phyloP scores from a whole-genome alignment of 2,329 filamentous ascomycete species.

The Pseudogymnoascus sp. region DNA sequence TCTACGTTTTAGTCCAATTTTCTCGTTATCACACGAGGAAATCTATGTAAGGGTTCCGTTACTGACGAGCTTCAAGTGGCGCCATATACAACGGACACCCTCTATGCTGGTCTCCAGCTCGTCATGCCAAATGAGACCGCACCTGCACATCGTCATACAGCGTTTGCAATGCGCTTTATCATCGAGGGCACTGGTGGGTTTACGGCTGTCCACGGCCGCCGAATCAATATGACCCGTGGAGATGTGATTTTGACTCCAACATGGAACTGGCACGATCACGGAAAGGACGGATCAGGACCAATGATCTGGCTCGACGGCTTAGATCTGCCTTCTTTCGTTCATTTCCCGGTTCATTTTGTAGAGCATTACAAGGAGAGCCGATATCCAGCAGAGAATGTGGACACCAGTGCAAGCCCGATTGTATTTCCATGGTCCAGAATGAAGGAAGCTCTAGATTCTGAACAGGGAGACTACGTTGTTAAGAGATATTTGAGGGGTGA shows the following conservation, averaged over 20 bases:
- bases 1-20: too few relatives aligned
- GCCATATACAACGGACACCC: constrained; percentile 48
- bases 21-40: too few relatives aligned
- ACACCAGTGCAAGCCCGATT: constrained; percentile 29
- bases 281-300: constrained; percentile 45
- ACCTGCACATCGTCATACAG: constrained; percentile 46
- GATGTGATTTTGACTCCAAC: constrained; percentile 50
- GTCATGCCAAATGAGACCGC: constrained; percentile 49
- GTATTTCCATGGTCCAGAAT: constrained; percentile 36
- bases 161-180: constrained; percentile 49
- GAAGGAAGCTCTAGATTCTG: constrained; percentile 30
- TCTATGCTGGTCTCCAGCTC: constrained; percentile 49
- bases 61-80: constrained; percentile 31
- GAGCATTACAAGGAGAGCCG: constrained; percentile 39
- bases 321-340: constrained; percentile 43
- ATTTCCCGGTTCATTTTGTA: constrained; percentile 45
- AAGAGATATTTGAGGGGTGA: constrained; percentile 30
- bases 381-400: constrained; percentile 40
- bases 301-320: constrained; percentile 52
- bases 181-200: constrained; percentile 49
- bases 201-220: constrained; percentile 46
- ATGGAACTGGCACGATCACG: constrained; percentile 54
- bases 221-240: constrained; percentile 42
- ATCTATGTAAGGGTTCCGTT: constrained; percentile 26
- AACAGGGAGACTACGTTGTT: constrained; percentile 22